Base-by-base conservation (phyloP, 495 filamentous ascomycete species). In the Staphylotrichum tortipilum region DNA sequence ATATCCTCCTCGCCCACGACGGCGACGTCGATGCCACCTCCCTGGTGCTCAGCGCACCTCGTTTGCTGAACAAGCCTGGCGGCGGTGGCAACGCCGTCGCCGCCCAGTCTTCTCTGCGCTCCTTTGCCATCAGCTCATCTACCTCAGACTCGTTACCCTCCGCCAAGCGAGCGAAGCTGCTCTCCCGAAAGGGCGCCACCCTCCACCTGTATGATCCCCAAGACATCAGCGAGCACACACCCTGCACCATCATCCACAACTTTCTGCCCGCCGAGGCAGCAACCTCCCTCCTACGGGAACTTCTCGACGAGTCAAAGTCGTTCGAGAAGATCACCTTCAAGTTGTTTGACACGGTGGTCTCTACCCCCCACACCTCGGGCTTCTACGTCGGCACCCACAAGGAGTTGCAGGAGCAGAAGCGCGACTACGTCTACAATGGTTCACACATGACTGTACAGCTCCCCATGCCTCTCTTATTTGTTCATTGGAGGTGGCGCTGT, bases 191-290 rank as follows among this genome's bases (percentile, higher is more conserved):
- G 59, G 92, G 89, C 10, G 71, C 80, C 54, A 95, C 90, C 0
- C 65, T 95, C 7, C 84, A 90, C 62, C 75, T 97, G 0, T 96
- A 80, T 57, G 75, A 84, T 26, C 85, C 90, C 2, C 71, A 78
- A 30, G 88, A 95, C 61, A 76, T 96, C 23, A 81, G 84, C 41
- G 69, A 76, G 14, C 76, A 89, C 57, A 94, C 92, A 0, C 88
- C 92, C 15, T 95, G 89, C 67, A 87, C 84, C 8, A 83, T 95
- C 54, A 82, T 95, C 58, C 90, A 90, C 68, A 91, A 94, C 59
- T 96, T 96, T 61, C 75, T 97, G 0, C 82, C 86, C 0, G 11
- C 74, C 0, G 70, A 80, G 7, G 74, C 84, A 41, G 91, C 91
- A 17, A 82, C 86, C 44, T 65, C 70, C 4, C 77, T 97, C 10